Base-by-base conservation (phyloP, 495 filamentous ascomycete genomes). In the Chaetomium fimeti region DNA sequence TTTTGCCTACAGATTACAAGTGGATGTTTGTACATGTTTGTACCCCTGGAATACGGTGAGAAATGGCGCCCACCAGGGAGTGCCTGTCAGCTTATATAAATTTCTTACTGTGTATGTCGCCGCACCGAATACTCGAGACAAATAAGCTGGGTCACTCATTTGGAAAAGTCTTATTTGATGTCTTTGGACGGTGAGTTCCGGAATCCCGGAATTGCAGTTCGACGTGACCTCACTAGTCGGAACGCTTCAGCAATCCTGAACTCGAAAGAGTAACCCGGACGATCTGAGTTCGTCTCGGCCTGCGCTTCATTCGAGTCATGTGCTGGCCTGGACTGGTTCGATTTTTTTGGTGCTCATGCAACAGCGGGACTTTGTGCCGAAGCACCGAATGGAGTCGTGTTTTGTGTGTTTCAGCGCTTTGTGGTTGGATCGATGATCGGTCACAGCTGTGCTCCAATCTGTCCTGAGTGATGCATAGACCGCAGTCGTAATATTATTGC, bases 291-390 rank as follows among this genome's bases (percentile, higher is more conserved):
- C 11, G 40, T 43, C 15, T 18, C 40, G 16, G 40, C 13, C 11
- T 18, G 40, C 15, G 18, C 16, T 49, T n/a, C n/a, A 49, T 49
- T 24, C 49, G 49, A 52, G 49, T 52, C 49, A 52, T 52, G 49
- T 27, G 25, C 18, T 28, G 49, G 49, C 25, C 5, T 29, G 25
- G 13, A 28, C 12, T 9, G 18, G 18, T 52, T 29, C 24, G 25
- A 7, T 25, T 12, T 29, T 49, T 52, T 15, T 24, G 45, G 49
- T 52, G 11, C 22, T 52, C 49, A 27, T 28, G 49, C 49, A 25
- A 28, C 49, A 29, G 49, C 27, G 25, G 24, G 24, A 52, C 25
- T 52, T 52, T 18, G 49, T 28, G 49, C 49, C 25, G 49, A 22
- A 52, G 24, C 49, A 29, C 7, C 49, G 22, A n/a, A 49, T n/a